Evolutionary conservation across 2,329 filamentous ascomycete genomes (phyloP), one percentile per base, ranked within the genome.

Genomic region (Aspergillus pseudoviridinutans): DNA sequence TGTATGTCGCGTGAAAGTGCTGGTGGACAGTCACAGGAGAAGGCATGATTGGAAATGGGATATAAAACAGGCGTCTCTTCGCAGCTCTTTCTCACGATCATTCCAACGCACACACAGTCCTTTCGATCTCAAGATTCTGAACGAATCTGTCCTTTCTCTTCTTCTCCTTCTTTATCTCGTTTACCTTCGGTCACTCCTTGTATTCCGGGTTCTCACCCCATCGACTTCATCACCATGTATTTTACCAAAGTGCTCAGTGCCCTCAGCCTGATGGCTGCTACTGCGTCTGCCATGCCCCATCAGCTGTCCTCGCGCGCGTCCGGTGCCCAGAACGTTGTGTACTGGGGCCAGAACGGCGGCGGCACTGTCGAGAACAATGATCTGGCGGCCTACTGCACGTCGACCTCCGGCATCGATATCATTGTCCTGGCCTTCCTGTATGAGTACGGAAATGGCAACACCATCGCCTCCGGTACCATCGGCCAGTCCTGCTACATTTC

Each of bases 381-480:
- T 64, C 68, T 47, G 25, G 28, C 58, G 9, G 54, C 65, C 4
- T 79, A 79, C 66, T 79, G 77, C 59, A 71, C 66, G 10, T 58
- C 68, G 0, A 64, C 66, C 8, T 59, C 75, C 1, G 76, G 75
- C 14, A 74, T 79, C 49, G 75, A 79, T 59, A 71, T 79, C 42
- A 64, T 80, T 35, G 76, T 79, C 1, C 67, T 80, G 6, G 67
- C 76, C 20, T 80, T 80, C 61, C 58, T 80, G 6, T 78, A 76
- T 63, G 53, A 70, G 29, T 80, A 66, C 54, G 74, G 74, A 25
- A 62, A 62, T 53, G 74, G 70, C 7, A 62, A 64, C 28, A 65
- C 59, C n/a, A 75, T 76, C 29, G 68, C 77, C 12, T 72, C 72
- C 8, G 77, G 77, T 20, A 71, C 68, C 7, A 71, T 79, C 51